These are phyloP conservation scores for Mangifera indica DNA, from an alignment of 345 rosid genomes.

Conservation along the genomic window DNA sequence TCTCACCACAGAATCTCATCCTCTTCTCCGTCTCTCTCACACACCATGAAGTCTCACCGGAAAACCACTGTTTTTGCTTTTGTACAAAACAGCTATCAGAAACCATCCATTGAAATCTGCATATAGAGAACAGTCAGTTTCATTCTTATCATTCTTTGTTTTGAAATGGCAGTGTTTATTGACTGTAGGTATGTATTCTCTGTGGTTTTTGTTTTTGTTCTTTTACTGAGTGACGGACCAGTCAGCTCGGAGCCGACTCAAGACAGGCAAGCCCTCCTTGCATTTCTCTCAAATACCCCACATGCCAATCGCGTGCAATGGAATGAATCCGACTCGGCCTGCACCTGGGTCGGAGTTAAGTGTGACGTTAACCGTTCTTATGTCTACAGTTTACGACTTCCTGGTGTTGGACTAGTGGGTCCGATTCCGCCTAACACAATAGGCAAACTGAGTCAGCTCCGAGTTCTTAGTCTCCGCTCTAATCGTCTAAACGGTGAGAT, in stretches of 20 bases:
- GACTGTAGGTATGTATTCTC: slow-evolving; percentile 8
- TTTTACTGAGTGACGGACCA: slow-evolving; percentile 34
- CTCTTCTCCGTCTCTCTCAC: slow-evolving; percentile 2
- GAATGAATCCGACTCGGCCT: slow-evolving; percentile 69
- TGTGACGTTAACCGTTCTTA: slow-evolving; percentile 59
- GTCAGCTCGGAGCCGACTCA: slow-evolving; percentile 62
- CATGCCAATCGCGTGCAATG: slow-evolving; percentile 80
- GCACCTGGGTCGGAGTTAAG: slow-evolving; percentile 79
- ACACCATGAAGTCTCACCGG: slow-evolving; percentile 44
- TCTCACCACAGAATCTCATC: not conserved
- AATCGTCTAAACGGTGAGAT: slow-evolving; percentile 75
- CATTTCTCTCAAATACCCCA: slow-evolving; percentile 50
- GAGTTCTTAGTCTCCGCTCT: slow-evolving; percentile 85
- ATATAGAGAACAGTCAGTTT: slow-evolving; percentile 3
- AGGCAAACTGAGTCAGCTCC: slow-evolving; percentile 69
- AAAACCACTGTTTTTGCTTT: slow-evolving; percentile 25
- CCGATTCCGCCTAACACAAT: slow-evolving; percentile 61
- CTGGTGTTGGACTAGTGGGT: slow-evolving; percentile 82
- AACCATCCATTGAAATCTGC: slow-evolving; percentile 7
- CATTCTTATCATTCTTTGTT: slow-evolving; percentile 2
- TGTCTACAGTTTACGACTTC: slow-evolving; percentile 68
- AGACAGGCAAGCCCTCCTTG: slow-evolving; percentile 83
- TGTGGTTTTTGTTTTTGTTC: slow-evolving; percentile 25
- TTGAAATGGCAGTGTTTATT: slow-evolving; percentile 36
- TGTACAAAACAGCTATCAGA: slow-evolving; percentile 16